Base-by-base conservation (phyloP, 345 rosid species). In the Lepidium africanum region DNA sequence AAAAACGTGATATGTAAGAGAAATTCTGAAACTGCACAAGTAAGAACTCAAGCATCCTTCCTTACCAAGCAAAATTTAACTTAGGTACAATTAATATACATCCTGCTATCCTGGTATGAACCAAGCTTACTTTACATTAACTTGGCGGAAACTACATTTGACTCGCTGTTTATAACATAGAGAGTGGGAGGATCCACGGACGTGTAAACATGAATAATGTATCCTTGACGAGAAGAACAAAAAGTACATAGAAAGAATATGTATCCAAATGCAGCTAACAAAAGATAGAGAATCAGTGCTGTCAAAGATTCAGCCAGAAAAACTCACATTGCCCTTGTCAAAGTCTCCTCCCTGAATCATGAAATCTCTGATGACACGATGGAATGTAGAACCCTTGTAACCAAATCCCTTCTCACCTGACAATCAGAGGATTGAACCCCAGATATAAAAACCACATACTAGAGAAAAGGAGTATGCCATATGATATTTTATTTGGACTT, bases 261-360 rank as follows among this genome's bases (percentile, higher is more conserved):
- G 47, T 7, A 61, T 30, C 15, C 30, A 66, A 66, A 66, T 32
- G 38, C 40, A 56, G 42, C 16, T 30, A 63, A 16, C 1, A 9
- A 25, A 49, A 11, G 7, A 7, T 2, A 9, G 23, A 49, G 21
- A 42, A 42, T 3, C 15, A 30, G 2, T 30, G 17, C 4, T 0
- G 51, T 53, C 19, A 45, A 14, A 9, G 43, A 17, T 17, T 32
- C 7, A 27, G 62, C 7, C 1, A 45, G 40, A 45, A 23, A 32
- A 55, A 52, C 97, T 53, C 79, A 91, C 99, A 86, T 95, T 95
- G 71, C 94, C 99, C 71, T 89, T 89, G 39, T 95, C 99, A 52
- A 91, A 95, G 75, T 95, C 97, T 15, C 99, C 99, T 72, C 99
- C 99, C 71, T 91, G 99, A 77, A 94, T 94, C 99, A 94, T 88